Base-by-base conservation (phyloP, 2,329 filamentous ascomycete genomes). In the Xylaria sp. region DNA sequence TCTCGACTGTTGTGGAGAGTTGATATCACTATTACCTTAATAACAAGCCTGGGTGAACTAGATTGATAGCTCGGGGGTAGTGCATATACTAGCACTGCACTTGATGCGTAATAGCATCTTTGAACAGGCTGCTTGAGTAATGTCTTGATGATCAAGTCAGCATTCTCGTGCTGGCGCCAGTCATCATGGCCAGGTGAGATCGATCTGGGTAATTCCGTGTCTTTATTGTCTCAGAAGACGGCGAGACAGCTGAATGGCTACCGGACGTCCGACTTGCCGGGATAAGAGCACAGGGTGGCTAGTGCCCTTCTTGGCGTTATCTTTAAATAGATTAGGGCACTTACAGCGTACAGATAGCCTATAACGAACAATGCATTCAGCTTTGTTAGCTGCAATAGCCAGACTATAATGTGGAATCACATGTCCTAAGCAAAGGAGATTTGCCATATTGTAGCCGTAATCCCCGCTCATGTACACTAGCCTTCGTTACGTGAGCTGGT, bases 231-330 rank as follows among this genome's bases (percentile, higher is more conserved):
- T 8, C 37, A 15, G 3, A 23, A 35, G 28, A 19, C 2, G 17
- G 37, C 35, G 54, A 49, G 47, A 33, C 19, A 37, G 51, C 28
- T 37, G 52, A 42, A 51, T 43, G 55, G 55, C 21, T 59, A 9
- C 14, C 57, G 61, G 61, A 61, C 14, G 42, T 54, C 57, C 61
- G 57, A 37, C 25, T 43, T 21, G 52, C 40, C 42, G 35, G 19
- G 28, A 17, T 12, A 23, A 28, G 35, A 19, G 37, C 12, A 31
- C 15, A 51, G 28, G 11, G 15, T 52, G 37, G 51, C 55, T 59
- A 28, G 57, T 54, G 42, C 21, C 19, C 28, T 31, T 31, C 51
- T 47, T 61, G 46, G 59, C 52, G 38, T n/a, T 17, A 17, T 49
- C 38, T 56, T 55, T 35, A 46, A 60, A 47, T 50, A 60, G 45